Evolutionary conservation across 352 stramenopile species (phyloP).

Genomic region (Globisporangium abappressorium): DNA sequence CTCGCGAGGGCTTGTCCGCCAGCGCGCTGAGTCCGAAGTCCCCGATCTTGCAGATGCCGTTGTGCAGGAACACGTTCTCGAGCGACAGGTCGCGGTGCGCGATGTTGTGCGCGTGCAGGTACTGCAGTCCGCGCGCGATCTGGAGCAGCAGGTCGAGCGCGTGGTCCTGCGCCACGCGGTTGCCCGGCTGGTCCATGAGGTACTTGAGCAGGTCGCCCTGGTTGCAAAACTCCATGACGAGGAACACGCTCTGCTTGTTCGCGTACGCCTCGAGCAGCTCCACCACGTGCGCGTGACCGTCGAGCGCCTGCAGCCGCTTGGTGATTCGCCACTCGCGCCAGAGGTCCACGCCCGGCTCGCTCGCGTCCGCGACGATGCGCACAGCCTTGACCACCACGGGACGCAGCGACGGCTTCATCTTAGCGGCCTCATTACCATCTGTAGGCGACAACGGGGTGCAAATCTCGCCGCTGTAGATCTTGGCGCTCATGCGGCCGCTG

Average conservation of each 20-base stretch:
- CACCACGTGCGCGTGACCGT: constrained; percentile 13
- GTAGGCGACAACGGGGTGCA: not conserved
- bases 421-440: not conserved
- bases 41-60: constrained; percentile 45
- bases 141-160: constrained; percentile 16
- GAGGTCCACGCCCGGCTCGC: constrained; percentile 2
- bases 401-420: not conserved
- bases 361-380: constrained; percentile 9
- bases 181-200: constrained; percentile 9
- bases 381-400: constrained; percentile 17
- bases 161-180: not conserved
- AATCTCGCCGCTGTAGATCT: constrained; percentile 20
- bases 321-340: constrained; percentile 21
- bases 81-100: constrained; percentile 64
- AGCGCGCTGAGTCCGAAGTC: constrained; percentile 50
- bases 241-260: constrained; percentile 14
- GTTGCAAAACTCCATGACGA: constrained; percentile 19
- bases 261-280: constrained; percentile 11
- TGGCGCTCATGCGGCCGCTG: constrained; percentile 21
- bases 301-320: constrained; percentile 16
- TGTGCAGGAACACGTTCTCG: constrained; percentile 54
- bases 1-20: constrained; percentile 11
- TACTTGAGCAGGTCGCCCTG: constrained; percentile 17
- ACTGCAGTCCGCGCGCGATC: constrained; percentile 10
- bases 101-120: constrained; percentile 21